These are phyloP conservation scores for Clarkia xantiana DNA, from an alignment of 345 rosid species.

Conservation along the genomic window DNA sequence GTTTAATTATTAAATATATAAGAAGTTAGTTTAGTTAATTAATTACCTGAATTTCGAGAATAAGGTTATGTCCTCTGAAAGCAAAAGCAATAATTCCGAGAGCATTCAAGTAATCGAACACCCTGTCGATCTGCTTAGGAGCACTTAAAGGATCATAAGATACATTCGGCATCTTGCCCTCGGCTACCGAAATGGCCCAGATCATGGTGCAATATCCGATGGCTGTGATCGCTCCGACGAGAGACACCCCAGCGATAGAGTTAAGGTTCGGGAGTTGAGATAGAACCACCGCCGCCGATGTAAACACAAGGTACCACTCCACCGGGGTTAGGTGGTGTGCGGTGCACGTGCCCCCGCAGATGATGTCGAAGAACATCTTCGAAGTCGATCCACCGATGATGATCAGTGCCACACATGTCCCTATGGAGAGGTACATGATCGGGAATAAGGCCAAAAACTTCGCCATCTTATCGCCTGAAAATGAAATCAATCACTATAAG, in stretches of 20 bases:
- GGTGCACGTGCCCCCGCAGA: conserved; percentile 5
- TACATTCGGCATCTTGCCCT: conserved; percentile 12
- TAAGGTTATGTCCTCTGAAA: conserved; percentile 45
- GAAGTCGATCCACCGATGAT: conserved; percentile 26
- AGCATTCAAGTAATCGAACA: conserved; percentile 19
- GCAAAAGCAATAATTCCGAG: conserved; percentile 29
- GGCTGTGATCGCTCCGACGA: conserved; percentile 24
- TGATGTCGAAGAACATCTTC: conserved; percentile 13
- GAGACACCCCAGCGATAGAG: conserved; percentile 26
- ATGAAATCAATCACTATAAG: neutral
- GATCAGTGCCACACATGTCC: conserved; percentile 31
- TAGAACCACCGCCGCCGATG: conserved; percentile 21
- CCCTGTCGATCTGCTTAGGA: conserved; percentile 6
- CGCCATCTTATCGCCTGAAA: conserved; percentile 33
- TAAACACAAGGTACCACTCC: conserved; percentile 35
- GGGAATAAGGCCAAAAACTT: conserved; percentile 37
- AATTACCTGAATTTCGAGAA: conserved; percentile 51
- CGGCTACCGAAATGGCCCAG: conserved; percentile 21
- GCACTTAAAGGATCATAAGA: conserved; percentile 7
- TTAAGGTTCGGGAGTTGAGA: conserved; percentile 36
- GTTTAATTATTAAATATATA: too few species aligned
- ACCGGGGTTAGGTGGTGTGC: conserved; percentile 15
- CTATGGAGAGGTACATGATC: conserved; percentile 50
- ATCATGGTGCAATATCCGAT: conserved; percentile 19
- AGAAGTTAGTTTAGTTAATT: neutral